phyloP scores from a whole-genome alignment of 805 yeast genomes.

The Ascoidea asiatica region DNA sequence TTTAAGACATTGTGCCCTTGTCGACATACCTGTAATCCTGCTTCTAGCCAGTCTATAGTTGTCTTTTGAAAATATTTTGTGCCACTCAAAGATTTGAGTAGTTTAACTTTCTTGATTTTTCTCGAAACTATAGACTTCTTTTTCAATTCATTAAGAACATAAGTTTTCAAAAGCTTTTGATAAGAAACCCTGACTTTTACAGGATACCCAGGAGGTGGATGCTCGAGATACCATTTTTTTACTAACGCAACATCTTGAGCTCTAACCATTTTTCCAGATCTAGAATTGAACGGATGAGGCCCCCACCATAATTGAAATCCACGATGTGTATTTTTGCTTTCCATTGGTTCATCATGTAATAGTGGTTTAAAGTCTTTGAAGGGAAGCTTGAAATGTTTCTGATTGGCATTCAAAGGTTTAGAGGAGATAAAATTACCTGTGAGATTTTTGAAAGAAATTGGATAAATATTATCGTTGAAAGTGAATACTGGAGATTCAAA shows the following conservation, averaged over 20 bases:
- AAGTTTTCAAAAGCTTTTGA: slow-evolving; percentile 72
- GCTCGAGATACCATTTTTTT: slow-evolving; percentile 70
- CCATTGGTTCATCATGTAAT: slow-evolving; percentile 32
- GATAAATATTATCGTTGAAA: slow-evolving; percentile 41
- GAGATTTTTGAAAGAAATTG: slow-evolving; percentile 27
- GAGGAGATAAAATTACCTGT: too few species aligned
- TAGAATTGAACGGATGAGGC: slow-evolving; percentile 71
- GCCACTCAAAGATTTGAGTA: slow-evolving; percentile 51
- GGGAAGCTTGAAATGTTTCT: too few species aligned
- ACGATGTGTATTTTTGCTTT: slow-evolving; percentile 26
- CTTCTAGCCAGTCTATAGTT: slow-evolving; percentile 95
- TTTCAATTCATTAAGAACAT: slow-evolving; percentile 56
- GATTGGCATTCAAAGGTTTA: slow-evolving; percentile 6
- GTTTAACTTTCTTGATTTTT: slow-evolving; percentile 35
- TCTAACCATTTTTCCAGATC: slow-evolving; percentile 58
- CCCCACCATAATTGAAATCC: slow-evolving; percentile 70
- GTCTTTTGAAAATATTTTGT: slow-evolving; percentile 91
- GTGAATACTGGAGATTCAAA: slow-evolving; percentile 41
- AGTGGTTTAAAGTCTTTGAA: slow-evolving; percentile 27
- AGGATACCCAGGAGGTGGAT: slow-evolving; percentile 45
- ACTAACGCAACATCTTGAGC: slow-evolving; percentile 84
- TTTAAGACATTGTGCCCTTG: slow-evolving; percentile 95
- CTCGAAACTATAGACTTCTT: slow-evolving; percentile 17
- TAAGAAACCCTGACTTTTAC: slow-evolving; percentile 77
- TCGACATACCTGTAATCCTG: slow-evolving; percentile 83